Evolutionary conservation across 2,329 filamentous ascomycete genomes (phyloP).

Genomic region (Exserohilum turcica): DNA sequence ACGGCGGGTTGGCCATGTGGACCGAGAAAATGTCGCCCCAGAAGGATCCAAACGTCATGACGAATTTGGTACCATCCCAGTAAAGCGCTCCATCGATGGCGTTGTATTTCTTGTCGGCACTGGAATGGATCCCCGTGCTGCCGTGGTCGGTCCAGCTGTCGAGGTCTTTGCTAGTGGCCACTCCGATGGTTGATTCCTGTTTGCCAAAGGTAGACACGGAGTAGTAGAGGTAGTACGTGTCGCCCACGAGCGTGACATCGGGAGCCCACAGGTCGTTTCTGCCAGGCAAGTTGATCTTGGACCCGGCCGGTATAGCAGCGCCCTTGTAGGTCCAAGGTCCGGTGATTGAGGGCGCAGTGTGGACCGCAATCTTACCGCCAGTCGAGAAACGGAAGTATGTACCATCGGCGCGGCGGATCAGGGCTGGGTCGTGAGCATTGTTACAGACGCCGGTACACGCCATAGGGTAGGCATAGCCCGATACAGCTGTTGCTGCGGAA

Average conservation of each 20-base stretch:
- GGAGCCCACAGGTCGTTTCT: conserved; percentile 64
- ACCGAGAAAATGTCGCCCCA: conserved; percentile 69
- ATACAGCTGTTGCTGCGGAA: conserved; percentile 22
- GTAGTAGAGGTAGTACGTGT: conserved; percentile 69
- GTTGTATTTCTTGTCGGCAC: conserved; percentile 50
- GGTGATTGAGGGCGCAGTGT: conserved; percentile 53
- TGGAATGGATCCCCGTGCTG: conserved; percentile 55
- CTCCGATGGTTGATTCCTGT: conserved; percentile 66
- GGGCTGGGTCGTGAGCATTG: conserved; percentile 56
- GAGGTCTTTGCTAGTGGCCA: conserved; percentile 57
- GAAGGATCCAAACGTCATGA: conserved; percentile 70
- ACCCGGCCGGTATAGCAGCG: conserved; percentile 53
- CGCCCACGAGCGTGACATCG: conserved; percentile 63
- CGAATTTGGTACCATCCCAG: conserved; percentile 51
- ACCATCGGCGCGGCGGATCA: conserved; percentile 56
- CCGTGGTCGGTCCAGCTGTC: conserved; percentile 67
- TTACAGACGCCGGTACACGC: conserved; percentile 50
- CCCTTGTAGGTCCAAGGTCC: conserved; percentile 60
- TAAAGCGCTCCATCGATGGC: conserved; percentile 60
- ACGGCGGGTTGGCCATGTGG: conserved; percentile 50
- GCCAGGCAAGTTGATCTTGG: conserved; percentile 53
- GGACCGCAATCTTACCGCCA: conserved; percentile 56
- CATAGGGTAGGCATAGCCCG: conserved; percentile 49
- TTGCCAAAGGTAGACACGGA: conserved; percentile 66
- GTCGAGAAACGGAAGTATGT: conserved; percentile 61